Base-by-base conservation (phyloP, 73 alveolate species). In the Stentor coeruleus region DNA sequence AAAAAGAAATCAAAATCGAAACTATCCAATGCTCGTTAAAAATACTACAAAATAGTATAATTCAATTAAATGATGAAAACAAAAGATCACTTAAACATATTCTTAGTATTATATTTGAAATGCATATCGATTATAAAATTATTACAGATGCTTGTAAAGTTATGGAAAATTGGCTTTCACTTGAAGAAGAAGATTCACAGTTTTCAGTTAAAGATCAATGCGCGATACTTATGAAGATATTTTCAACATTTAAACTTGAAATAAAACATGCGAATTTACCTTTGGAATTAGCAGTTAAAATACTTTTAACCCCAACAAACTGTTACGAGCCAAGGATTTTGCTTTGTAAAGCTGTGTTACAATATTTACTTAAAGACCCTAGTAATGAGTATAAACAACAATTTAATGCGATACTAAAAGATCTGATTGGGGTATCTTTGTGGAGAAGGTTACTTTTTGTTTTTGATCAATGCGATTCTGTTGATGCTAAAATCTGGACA, bases 261-360 rank as follows among this genome's bases (percentile, higher is more conserved):
- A 66, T 66, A 20, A 20, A 66, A 2, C 11, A 66, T 31, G 36
- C 79, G n/a, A 20, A 20, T 1, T 26, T 31, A 0, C 79, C 79
- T 66, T 31, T 66, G n/a, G 40, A 66, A 31, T 40, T 66, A 20
- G 37, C 40, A 28, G 40, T 66, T 33, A 20, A 40, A 11, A 31
- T 66, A 14, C 33, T 66, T 14, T 66, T 40, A 20, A 40, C 39
- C 11, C n/a, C n/a, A 66, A 20, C 42, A 20, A 11, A 20, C 33
- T 20, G n/a, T 11, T 66, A 66, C 33, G 79, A 66, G 39, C 79
- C 79, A 20, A 20, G 79, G 11, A 66, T 66, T 20, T 37, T 40
- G 0, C 79, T 66, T 66, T 66, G 79, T 33, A 66, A 66, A 66
- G 79, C 79, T 14, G 39, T 66, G n/a, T 66, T 66, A 2, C 79